A percentile compares a stretch with the other conserved stretches of the same genome.
Conservation (phyloP, 2,329 filamentous ascomycete species). For the Claviceps monticola region DNA sequence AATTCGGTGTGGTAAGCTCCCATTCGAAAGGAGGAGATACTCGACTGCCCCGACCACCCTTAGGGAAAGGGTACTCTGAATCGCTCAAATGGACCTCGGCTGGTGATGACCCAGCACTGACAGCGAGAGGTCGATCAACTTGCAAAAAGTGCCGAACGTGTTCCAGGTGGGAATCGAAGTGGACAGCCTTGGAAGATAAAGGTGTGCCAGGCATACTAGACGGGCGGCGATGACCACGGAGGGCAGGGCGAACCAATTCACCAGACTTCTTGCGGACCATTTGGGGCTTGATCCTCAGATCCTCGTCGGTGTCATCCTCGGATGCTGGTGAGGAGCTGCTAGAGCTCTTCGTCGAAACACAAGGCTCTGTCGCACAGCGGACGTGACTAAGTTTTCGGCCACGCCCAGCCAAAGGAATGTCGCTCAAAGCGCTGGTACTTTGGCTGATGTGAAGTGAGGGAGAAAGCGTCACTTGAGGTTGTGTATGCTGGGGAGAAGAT, state of each 20-base stretch:
- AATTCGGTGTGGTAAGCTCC: conserved; percentile 78
- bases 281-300: conserved; percentile 56
- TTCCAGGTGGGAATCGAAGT: conserved; percentile 93
- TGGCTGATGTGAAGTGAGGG: conserved; percentile 29
- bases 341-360: conserved; percentile 31
- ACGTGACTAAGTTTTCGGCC: conserved; percentile 28
- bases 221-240: conserved; percentile 66
- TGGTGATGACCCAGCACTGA: conserved; percentile 87
- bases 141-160: conserved; percentile 93
- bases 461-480: conserved; percentile 9
- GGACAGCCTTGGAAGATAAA: conserved; percentile 91
- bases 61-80: conserved; percentile 72
- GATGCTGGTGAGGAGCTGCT: conserved; percentile 38
- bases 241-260: conserved; percentile 83
- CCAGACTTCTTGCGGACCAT: conserved; percentile 98
- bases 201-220: conserved; percentile 97
- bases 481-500: conserved; percentile 38
- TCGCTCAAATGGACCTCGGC: conserved; percentile 81
- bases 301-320: conserved; percentile 50
- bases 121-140: conserved; percentile 85
- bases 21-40: conserved; percentile 53
- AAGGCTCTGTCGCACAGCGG: conserved; percentile 43
- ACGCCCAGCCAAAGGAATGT: conserved; percentile 26
- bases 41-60: conserved; percentile 23
- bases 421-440: conserved; percentile 31